Evolutionary conservation across 2,329 filamentous ascomycete genomes (phyloP), one percentile per base, ranked within the genome.

Genomic region (Botryotinia calthae): DNA sequence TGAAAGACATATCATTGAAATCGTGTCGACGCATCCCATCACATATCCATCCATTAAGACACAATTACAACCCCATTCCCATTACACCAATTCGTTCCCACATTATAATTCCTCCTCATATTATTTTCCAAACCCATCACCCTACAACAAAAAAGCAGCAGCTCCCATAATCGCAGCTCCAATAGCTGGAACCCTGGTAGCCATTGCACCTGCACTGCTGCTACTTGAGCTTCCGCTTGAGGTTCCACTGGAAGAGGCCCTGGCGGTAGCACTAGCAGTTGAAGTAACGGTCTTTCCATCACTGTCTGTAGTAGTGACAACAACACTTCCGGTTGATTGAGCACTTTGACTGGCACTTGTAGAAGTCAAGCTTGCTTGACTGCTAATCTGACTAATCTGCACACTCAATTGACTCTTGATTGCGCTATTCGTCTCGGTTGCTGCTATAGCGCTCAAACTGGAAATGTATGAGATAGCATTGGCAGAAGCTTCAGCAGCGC

Each of bases 341-440:
- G 31, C 46, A 16, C n/a, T 42, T n/a, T 51, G 34, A 20, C 86
- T 44, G 0, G 28, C 25, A 5, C 25, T 25, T 12, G 58, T 22
- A 20, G 48, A 6, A 9, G 18, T 54, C 20, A 67, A 56, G 20
- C 48, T 28, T 4, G 48, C 65, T 37, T 67, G 65, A 20, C 59
- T 71, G 40, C 59, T 66, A 58, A 71, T 65, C 59, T 71, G 69
- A 54, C 69, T 56, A 20, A 71, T 71, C 46, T 71, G 59, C n/a
- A 54, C 69, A n/a, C 59, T 65, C 37, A 71, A 64, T 48, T 71
- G 69, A n/a, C 69, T 71, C 46, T 16, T 46, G 18, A 71, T 56
- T 0, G 69, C 69, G 8, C 34, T 34, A 54, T 71, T 65, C 0
- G 69, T 71, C 46, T 71, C 69, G 10, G 69, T 71, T 0, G 69